Percentiles rank a stretch among this genome's conserved stretches.
These are phyloP conservation scores for Ascochyta clinopodiicola DNA, from an alignment of 2,329 filamentous ascomycete species.

Conservation along the genomic window DNA sequence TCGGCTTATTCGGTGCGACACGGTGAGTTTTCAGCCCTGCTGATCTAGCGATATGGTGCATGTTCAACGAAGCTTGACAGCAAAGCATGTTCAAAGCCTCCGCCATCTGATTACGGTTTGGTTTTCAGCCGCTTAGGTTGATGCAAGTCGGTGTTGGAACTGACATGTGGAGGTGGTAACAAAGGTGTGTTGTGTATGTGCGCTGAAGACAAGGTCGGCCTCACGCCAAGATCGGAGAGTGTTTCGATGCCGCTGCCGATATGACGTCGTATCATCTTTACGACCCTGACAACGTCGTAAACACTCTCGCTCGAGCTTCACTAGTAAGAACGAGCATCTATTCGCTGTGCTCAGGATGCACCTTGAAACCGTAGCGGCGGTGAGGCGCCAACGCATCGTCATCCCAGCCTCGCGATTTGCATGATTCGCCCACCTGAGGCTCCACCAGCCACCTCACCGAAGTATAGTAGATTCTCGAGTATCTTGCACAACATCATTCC, in stretches of 20 bases:
- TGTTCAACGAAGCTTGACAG: no score
- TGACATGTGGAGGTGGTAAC: not conserved
- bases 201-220: not conserved
- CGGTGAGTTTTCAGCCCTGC: no score
- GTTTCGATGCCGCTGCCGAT: not conserved
- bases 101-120: not conserved
- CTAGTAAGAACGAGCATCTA: not conserved
- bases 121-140: not conserved
- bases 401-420: slow-evolving; percentile 46
- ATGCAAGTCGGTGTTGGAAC: no score
- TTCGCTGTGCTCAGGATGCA: slow-evolving; percentile 3
- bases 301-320: not conserved
- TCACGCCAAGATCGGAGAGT: slow-evolving; percentile 4
- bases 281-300: not conserved
- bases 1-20: no score
- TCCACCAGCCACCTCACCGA: slow-evolving; percentile 41
- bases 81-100: not conserved
- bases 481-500: slow-evolving; percentile 9
- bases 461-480: slow-evolving; percentile 15
- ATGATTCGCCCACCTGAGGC: slow-evolving; percentile 25
- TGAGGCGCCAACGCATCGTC: slow-evolving; percentile 38
- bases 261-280: slow-evolving; percentile 10
- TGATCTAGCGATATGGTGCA: no score
- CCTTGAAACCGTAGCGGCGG: slow-evolving; percentile 24
- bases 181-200: not conserved